phyloP scores from a whole-genome alignment of 1,284 basidiomycete species.

The Wolfiporia cocos region DNA sequence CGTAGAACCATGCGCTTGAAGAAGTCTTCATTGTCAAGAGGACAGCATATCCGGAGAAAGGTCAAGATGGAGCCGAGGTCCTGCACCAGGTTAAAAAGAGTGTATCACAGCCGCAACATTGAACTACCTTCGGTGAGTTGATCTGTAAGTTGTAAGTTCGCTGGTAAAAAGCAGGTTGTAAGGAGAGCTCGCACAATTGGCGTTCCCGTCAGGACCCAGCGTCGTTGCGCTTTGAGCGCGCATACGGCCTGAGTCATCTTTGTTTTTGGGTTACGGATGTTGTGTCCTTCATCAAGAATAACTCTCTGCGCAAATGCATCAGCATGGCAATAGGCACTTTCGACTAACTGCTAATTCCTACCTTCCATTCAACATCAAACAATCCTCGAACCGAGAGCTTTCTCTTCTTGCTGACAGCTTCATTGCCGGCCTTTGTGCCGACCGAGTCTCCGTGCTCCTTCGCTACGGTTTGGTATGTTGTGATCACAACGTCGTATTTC shows the following conservation, averaged over 20 bases:
- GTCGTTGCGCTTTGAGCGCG: constrained; percentile 63
- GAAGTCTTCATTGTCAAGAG: constrained; percentile 75
- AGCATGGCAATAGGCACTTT: not conserved
- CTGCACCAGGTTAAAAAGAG: too few relatives aligned
- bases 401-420: constrained; percentile 43
- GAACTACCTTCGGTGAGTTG: constrained; percentile 63
- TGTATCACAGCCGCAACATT: too few relatives aligned
- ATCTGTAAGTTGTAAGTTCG: too few relatives aligned
- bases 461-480: constrained; percentile 76
- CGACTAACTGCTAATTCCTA: constrained; percentile 14
- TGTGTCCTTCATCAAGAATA: constrained; percentile 86
- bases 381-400: constrained; percentile 49
- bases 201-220: constrained; percentile 81
- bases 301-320: constrained; percentile 46
- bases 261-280: constrained; percentile 78
- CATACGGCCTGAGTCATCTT: constrained; percentile 76
- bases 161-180: too few relatives aligned
- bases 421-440: constrained; percentile 13
- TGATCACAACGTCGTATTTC: constrained; percentile 80
- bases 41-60: constrained; percentile 77
- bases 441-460: constrained; percentile 38
- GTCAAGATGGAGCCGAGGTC: constrained; percentile 82
- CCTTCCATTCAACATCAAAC: constrained; percentile 79
- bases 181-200: too few relatives aligned
- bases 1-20: constrained; percentile 74